These are phyloP conservation scores for Hawksworthiomyces lignivorus DNA, from an alignment of 2,329 filamentous ascomycete genomes.

Conservation along the genomic window DNA sequence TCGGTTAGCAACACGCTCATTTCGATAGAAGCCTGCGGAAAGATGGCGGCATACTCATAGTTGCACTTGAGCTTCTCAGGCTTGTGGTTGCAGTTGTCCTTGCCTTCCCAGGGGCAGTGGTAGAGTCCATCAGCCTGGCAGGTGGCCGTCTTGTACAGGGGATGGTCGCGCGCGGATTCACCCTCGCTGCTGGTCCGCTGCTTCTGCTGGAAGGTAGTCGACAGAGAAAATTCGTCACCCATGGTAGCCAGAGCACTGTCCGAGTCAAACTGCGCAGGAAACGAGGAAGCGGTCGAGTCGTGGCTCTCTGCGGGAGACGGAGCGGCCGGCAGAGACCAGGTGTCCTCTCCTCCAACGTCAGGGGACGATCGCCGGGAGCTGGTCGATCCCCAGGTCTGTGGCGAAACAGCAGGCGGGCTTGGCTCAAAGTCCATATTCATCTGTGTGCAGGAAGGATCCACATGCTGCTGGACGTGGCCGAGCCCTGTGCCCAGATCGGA, in stretches of 20 bases:
- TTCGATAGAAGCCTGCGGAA: no score
- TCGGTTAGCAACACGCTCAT: slow-evolving; percentile 1
- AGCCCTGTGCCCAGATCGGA: slow-evolving; percentile 26
- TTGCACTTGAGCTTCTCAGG: slow-evolving; percentile 97
- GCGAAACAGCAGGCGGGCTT: slow-evolving; percentile 40
- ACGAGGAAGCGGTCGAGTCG: slow-evolving; percentile 32
- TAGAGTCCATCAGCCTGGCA: slow-evolving; percentile 71
- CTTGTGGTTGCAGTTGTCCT: slow-evolving; percentile 71
- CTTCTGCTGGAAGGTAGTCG: slow-evolving; percentile 34
- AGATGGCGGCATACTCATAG: slow-evolving; percentile 69
- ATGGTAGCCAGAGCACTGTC: slow-evolving; percentile 13
- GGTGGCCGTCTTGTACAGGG: slow-evolving; percentile 60
- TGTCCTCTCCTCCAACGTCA: slow-evolving; percentile 43
- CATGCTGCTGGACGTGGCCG: slow-evolving; percentile 30
- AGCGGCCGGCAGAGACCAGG: slow-evolving; percentile 34
- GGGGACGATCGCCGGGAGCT: slow-evolving; percentile 42
- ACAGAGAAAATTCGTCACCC: slow-evolving; percentile 30
- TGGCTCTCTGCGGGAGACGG: slow-evolving; percentile 37
- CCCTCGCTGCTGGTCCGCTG: slow-evolving; percentile 45
- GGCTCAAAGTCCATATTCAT: slow-evolving; percentile 47
- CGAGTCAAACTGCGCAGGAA: not conserved
- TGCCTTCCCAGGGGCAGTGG: slow-evolving; percentile 81
- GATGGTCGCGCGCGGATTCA: slow-evolving; percentile 57
- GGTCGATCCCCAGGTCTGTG: slow-evolving; percentile 45
- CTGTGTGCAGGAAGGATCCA: slow-evolving; percentile 43